A percentile compares a stretch with the other conserved stretches of the same genome.
Evolutionary conservation across 164 flowering plant genomes (phyloP).

Genomic region (Tetracentron sinense): DNA sequence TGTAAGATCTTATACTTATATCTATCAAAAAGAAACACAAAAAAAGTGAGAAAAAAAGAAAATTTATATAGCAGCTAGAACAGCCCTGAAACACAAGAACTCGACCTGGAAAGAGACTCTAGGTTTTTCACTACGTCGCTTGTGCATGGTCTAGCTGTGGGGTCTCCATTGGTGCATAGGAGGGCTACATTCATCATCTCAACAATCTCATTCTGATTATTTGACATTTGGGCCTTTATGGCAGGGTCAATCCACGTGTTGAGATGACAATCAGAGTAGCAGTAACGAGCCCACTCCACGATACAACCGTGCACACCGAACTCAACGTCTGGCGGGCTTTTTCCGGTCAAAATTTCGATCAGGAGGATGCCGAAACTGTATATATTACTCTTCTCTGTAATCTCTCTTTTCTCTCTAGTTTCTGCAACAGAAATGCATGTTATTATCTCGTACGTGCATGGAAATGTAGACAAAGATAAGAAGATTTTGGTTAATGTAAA

Average conservation of each 20-base stretch:
- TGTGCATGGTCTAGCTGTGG: constrained; percentile 54
- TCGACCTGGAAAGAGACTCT: constrained; percentile 27
- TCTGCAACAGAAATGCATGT: constrained; percentile 30
- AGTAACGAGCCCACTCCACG: constrained; percentile 75
- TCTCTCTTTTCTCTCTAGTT: constrained; percentile 31
- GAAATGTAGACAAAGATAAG: neutral
- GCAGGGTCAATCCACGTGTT: constrained; percentile 67
- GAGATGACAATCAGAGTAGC: constrained; percentile 73
- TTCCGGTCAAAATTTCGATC: constrained; percentile 71
- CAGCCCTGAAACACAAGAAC: constrained; percentile 35
- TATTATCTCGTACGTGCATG: neutral
- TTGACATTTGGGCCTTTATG: constrained; percentile 27
- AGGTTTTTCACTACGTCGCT: constrained; percentile 33
- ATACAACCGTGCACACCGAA: constrained; percentile 41
- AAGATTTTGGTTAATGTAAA: neutral
- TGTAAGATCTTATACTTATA: constrained; percentile 5
- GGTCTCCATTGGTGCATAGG: constrained; percentile 61
- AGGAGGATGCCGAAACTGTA: constrained; percentile 67
- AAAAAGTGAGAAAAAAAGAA: neutral
- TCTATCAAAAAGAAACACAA: neutral
- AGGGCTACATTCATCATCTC: constrained; percentile 69
- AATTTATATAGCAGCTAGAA: constrained; percentile 18
- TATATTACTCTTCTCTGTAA: constrained; percentile 54
- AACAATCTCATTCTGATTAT: constrained; percentile 46
- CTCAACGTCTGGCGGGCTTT: constrained; percentile 41